phyloP scores from a whole-genome alignment of 805 yeast genomes.

The Zygosaccharomyces pseudorouxii region DNA sequence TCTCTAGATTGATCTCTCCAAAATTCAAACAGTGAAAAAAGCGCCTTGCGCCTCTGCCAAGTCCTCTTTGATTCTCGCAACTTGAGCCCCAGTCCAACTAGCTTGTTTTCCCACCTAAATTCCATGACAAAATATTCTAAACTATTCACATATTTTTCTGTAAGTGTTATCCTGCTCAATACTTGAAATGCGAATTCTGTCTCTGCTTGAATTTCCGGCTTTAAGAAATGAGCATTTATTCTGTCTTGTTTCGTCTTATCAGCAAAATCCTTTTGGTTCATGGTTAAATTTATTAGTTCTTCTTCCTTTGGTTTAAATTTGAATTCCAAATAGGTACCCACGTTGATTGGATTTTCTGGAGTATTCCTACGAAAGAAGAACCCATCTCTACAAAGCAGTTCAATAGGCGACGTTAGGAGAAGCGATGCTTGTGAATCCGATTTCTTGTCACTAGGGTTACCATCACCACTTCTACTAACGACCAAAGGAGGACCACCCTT shows the following conservation, averaged over 20 bases:
- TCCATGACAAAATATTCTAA: constrained; percentile 36
- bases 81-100: constrained; percentile 32
- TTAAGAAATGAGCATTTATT: constrained; percentile 30
- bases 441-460: not conserved
- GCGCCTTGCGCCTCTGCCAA: constrained; percentile 36
- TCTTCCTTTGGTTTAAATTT: constrained; percentile 32
- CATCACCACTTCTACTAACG: not conserved
- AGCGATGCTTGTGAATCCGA: constrained; percentile 16
- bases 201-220: constrained; percentile 28
- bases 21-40: constrained; percentile 35
- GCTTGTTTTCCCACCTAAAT: constrained; percentile 35
- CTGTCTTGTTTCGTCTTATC: constrained; percentile 25
- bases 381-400: constrained; percentile 32
- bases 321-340: constrained; percentile 30
- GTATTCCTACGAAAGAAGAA: constrained; percentile 29
- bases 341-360: constrained; percentile 29
- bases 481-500: not conserved
- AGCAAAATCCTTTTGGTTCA: constrained; percentile 19
- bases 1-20: constrained; percentile 37
- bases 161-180: constrained; percentile 28
- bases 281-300: constrained; percentile 22
- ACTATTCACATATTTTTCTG: constrained; percentile 35
- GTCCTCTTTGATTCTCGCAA: constrained; percentile 35
- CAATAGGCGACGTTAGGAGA: constrained; percentile 29
- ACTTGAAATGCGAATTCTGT: constrained; percentile 27